Conservation (phyloP, 2,329 filamentous ascomycete genomes). For the Acrodontium crateriforme region DNA sequence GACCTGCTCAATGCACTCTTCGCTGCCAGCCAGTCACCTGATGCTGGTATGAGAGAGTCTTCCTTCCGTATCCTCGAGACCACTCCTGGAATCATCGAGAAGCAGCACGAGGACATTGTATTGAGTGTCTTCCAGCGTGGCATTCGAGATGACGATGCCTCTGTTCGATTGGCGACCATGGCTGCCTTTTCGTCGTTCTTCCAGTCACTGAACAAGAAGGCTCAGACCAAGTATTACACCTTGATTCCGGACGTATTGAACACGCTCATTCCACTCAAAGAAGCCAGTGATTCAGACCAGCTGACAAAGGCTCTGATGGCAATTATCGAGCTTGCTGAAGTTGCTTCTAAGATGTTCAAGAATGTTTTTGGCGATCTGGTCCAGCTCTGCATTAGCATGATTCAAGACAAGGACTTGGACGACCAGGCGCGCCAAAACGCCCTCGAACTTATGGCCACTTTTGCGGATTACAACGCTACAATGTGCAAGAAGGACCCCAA, state of each 20-base stretch:
- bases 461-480: constrained; percentile 82
- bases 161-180: constrained; percentile 86
- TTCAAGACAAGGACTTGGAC: constrained; percentile 88
- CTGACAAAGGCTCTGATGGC: constrained; percentile 80
- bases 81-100: constrained; percentile 90
- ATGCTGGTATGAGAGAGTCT: constrained; percentile 74
- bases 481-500: constrained; percentile 92
- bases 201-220: constrained; percentile 75
- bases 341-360: constrained; percentile 97
- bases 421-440: constrained; percentile 89
- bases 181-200: constrained; percentile 96
- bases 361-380: constrained; percentile 84
- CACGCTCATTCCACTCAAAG: constrained; percentile 86
- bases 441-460: constrained; percentile 92
- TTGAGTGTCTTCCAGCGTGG: constrained; percentile 77
- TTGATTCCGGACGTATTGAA: constrained; percentile 87
- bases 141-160: constrained; percentile 75
- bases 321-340: constrained; percentile 85
- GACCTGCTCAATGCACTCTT: constrained; percentile 79
- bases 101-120: constrained; percentile 86
- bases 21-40: constrained; percentile 73
- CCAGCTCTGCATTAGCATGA: constrained; percentile 81
- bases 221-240: constrained; percentile 72
- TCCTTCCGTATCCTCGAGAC: constrained; percentile 92
- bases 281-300: constrained; percentile 77